Conservation (phyloP, 2,329 filamentous ascomycete species). For the Bertia moriformis region DNA sequence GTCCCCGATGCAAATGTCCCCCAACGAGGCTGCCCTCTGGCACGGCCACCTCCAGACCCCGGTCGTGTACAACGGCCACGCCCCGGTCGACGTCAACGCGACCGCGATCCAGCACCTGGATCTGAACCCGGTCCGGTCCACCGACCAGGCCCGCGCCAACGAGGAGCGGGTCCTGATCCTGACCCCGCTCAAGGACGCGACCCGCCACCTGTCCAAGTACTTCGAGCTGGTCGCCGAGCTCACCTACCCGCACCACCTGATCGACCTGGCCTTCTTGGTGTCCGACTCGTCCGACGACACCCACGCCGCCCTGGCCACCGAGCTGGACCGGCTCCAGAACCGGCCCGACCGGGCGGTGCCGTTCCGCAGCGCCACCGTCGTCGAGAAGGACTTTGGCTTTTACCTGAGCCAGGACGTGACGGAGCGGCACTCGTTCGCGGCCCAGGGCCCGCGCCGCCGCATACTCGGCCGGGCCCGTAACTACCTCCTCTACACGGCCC, state of each 20-base stretch:
- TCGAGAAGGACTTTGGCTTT: constrained; percentile 82
- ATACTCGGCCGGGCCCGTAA: constrained; percentile 83
- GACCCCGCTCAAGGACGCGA: constrained; percentile 82
- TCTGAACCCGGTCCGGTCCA: constrained; percentile 74
- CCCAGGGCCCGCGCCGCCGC: constrained; percentile 80
- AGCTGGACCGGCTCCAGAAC: constrained; percentile 78
- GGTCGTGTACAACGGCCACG: constrained; percentile 91
- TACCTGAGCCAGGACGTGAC: constrained; percentile 64
- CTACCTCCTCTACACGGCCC: constrained; percentile 67
- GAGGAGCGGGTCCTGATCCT: constrained; percentile 81
- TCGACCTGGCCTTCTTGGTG: constrained; percentile 88
- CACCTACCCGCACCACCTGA: constrained; percentile 86
- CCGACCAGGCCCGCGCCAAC: constrained; percentile 62
- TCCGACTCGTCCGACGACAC: constrained; percentile 88
- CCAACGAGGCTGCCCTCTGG: constrained; percentile 85
- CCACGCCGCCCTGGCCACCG: constrained; percentile 66
- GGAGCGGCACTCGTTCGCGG: constrained; percentile 71
- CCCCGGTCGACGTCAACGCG: constrained; percentile 70
- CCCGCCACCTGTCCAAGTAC: constrained; percentile 69
- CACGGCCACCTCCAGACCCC: constrained; percentile 77
- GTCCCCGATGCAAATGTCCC: constrained; percentile 87
- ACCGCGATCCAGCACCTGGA: constrained; percentile 66
- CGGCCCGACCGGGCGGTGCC: constrained; percentile 62
- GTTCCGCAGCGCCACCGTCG: constrained; percentile 70
- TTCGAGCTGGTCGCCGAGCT: constrained; percentile 84